Evolutionary conservation across 2,329 filamentous ascomycete species (phyloP).

Genomic region (Nannizziopsis barbatae): DNA sequence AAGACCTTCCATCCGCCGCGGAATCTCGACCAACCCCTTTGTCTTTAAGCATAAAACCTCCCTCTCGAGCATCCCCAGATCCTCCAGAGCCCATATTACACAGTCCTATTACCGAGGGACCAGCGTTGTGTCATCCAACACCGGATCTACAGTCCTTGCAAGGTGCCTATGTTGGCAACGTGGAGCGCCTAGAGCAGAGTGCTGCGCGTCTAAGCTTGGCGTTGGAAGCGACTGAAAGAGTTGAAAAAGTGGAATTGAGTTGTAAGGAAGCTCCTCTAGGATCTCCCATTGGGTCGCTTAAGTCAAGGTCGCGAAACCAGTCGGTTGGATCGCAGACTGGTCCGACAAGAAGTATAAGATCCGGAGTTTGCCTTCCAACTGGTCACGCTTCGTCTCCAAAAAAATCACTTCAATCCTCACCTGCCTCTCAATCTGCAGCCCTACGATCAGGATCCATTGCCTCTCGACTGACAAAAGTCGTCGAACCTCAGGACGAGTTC

Average conservation of each 20-base stretch:
- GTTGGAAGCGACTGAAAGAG: conserved; percentile 35
- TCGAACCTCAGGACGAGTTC: conserved; percentile 32
- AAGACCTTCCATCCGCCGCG: neutral
- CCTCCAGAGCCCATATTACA: conserved; percentile 25
- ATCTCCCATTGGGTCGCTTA: conserved; percentile 5
- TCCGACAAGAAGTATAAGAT: conserved; percentile 31
- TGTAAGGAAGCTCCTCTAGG: conserved; percentile 31
- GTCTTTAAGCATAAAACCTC: neutral
- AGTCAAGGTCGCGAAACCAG: conserved; percentile 20
- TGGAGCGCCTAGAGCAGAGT: conserved; percentile 39
- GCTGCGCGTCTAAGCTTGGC: conserved; percentile 40
- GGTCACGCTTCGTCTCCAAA: conserved; percentile 32
- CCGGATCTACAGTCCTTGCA: conserved; percentile 42
- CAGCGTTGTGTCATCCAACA: conserved; percentile 39
- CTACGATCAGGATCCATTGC: conserved; percentile 28
- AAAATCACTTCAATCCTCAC: conserved; percentile 32
- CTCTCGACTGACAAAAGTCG: conserved; percentile 30
- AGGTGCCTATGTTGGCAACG: conserved; percentile 41
- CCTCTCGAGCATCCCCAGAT: neutral
- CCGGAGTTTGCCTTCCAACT: conserved; percentile 30
- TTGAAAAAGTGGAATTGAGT: conserved; percentile 34
- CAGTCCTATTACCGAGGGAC: conserved; percentile 32
- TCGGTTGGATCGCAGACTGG: conserved; percentile 34
- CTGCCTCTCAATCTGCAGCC: conserved; percentile 20
- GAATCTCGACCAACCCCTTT: neutral